A percentile compares a stretch with the other conserved stretches of the same genome.
Evolutionary conservation across 179 eudicot genomes (phyloP).

Genomic region (Sideroxylon spinosum): DNA sequence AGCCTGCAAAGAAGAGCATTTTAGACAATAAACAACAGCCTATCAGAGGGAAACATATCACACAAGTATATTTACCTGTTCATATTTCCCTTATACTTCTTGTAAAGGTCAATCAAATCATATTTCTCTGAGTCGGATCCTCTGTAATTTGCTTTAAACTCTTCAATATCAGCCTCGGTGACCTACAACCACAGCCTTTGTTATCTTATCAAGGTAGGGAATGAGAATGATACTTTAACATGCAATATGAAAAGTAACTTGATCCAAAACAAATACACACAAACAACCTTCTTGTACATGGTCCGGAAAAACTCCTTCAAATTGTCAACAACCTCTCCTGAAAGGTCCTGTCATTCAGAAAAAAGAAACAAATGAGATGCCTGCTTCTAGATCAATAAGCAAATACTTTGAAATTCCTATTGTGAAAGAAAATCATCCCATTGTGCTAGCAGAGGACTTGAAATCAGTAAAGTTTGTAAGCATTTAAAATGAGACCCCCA

Average conservation of each 20-base stretch:
- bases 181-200: conserved; percentile 39
- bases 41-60: background rate
- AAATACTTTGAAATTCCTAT: too few species aligned
- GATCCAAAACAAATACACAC: background rate
- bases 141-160: conserved; percentile 92
- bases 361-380: background rate
- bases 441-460: too few species aligned
- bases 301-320: conserved; percentile 66
- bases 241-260: background rate
- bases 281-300: conserved; percentile 73
- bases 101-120: conserved; percentile 70
- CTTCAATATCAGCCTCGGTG: conserved; percentile 87
- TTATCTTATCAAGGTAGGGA: background rate
- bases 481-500: too few species aligned
- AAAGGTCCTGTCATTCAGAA: conserved; percentile 58
- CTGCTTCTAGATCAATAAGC: background rate
- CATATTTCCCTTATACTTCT: conserved; percentile 82
- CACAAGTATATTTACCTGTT: conserved; percentile 41
- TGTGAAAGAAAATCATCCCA: too few species aligned
- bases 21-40: background rate
- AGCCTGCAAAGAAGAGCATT: conserved; percentile 45
- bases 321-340: conserved; percentile 65
- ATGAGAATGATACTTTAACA: background rate
- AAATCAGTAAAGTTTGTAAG: too few species aligned
- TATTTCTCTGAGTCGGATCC: conserved; percentile 89